A percentile compares a stretch with the other conserved stretches of the same genome.
These are phyloP conservation scores for Thalassiosira profunda DNA, from an alignment of 108 stramenopile species.

Conservation along the genomic window DNA sequence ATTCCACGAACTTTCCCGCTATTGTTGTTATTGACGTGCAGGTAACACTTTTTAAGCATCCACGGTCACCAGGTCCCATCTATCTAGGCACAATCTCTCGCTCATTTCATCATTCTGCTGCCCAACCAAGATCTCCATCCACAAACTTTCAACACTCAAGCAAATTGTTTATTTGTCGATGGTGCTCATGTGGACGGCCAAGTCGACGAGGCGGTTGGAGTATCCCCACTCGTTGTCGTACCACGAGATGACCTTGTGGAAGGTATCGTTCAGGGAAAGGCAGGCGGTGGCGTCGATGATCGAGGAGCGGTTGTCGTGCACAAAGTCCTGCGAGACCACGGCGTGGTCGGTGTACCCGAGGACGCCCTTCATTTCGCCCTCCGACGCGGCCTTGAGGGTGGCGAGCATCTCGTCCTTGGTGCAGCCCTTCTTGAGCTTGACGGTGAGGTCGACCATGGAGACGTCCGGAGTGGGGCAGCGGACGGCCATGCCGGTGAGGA, in stretches of 20 bases:
- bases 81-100: too few species aligned
- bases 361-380: slow-evolving; percentile 93
- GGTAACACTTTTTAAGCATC: too few species aligned
- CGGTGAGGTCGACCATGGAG: slow-evolving; percentile 96
- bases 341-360: slow-evolving; percentile 95
- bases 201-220: slow-evolving; percentile 95
- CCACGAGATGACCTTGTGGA: slow-evolving; percentile 99
- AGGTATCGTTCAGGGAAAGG: slow-evolving; percentile 94
- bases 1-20: too few species aligned
- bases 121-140: too few species aligned
- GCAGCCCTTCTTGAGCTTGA: slow-evolving; percentile 90
- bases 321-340: slow-evolving; percentile 96
- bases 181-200: slow-evolving; percentile 83
- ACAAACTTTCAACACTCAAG: too few species aligned
- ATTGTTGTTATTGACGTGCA: too few species aligned
- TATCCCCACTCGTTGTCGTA: slow-evolving; percentile 98
- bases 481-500: slow-evolving; percentile 95
- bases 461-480: slow-evolving; percentile 94
- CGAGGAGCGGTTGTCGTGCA: slow-evolving; percentile 84
- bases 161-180: slow-evolving; percentile 45
- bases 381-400: slow-evolving; percentile 93
- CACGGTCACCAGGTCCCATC: too few species aligned
- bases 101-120: too few species aligned
- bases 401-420: slow-evolving; percentile 89
- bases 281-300: slow-evolving; percentile 94